Evolutionary conservation across 495 filamentous ascomycete species (phyloP).

Genomic region (Cercophora sp.): DNA sequence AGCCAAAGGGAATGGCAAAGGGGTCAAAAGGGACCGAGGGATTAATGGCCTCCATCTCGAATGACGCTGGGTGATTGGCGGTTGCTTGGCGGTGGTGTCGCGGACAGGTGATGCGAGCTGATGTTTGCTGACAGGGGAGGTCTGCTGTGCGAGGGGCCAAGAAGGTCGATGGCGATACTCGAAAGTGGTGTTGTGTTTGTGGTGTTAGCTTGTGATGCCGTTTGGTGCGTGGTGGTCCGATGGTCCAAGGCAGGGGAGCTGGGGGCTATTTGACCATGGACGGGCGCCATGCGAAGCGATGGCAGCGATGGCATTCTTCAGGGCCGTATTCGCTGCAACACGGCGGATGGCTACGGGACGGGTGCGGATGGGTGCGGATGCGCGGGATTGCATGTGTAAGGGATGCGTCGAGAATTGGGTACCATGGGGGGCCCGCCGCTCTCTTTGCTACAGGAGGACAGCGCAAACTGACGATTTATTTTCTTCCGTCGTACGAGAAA

Average conservation of each 20-base stretch:
- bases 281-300: not conserved
- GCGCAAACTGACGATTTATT: conserved; percentile 23
- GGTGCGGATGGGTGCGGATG: conserved; percentile 3
- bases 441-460: conserved; percentile 2
- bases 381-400: not conserved
- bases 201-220: not conserved
- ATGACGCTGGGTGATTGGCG: not conserved
- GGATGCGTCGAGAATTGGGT: conserved; percentile 14
- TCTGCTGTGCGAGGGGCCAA: not conserved
- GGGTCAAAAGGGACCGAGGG: conserved; percentile 20
- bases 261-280: conserved; percentile 17
- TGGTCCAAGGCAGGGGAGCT: conserved; percentile 4
- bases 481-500: conserved; percentile 26
- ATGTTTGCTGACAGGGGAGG: not conserved
- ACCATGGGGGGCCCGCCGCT: conserved; percentile 1
- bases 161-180: not conserved
- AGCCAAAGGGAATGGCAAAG: conserved; percentile 21
- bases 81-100: not conserved
- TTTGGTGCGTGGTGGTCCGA: conserved; percentile 2
- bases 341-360: conserved; percentile 1
- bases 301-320: conserved; percentile 2
- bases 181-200: not conserved
- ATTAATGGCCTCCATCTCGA: conserved; percentile 8
- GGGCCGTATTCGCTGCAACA: too few relatives aligned
- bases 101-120: not conserved